These are phyloP conservation scores for Xerocomellus dryophilus DNA, from an alignment of 768 basidiomycete genomes.

Conservation along the genomic window DNA sequence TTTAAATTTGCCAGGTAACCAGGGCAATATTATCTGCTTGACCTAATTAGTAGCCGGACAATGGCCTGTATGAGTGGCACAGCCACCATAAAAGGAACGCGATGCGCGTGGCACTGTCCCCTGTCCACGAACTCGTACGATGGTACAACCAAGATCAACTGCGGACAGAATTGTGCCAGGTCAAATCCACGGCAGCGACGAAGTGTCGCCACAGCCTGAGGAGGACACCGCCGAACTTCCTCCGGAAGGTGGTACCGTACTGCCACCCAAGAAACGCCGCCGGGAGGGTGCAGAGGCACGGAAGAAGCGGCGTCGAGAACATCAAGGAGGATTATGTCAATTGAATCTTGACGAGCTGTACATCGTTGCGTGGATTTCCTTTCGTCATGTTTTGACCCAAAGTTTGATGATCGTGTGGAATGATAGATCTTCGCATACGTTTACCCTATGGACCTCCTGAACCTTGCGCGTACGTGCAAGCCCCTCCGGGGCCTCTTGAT, in stretches of 20 bases:
- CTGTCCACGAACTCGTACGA: constrained; percentile 22
- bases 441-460: constrained; percentile 32
- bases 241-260: not conserved
- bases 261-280: constrained; percentile 2
- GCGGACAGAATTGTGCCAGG: not conserved
- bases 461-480: constrained; percentile 42
- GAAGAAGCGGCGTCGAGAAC: constrained; percentile 10
- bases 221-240: not conserved
- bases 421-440: constrained; percentile 41
- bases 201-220: too few species aligned
- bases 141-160: constrained; percentile 3
- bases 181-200: not conserved
- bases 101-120: constrained; percentile 29
- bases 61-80: constrained; percentile 5
- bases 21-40: not conserved
- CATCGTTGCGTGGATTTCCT: constrained; percentile 10
- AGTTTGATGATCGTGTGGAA: not conserved
- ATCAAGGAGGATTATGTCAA: constrained; percentile 6
- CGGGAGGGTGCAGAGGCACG: not conserved
- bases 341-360: constrained; percentile 23
- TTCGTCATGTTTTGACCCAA: not conserved
- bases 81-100: constrained; percentile 14
- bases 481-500: constrained; percentile 40
- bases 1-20: too few species aligned
- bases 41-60: too few species aligned